phyloP scores from a whole-genome alignment of 805 yeast species.

The Lipomyces lipofer region DNA sequence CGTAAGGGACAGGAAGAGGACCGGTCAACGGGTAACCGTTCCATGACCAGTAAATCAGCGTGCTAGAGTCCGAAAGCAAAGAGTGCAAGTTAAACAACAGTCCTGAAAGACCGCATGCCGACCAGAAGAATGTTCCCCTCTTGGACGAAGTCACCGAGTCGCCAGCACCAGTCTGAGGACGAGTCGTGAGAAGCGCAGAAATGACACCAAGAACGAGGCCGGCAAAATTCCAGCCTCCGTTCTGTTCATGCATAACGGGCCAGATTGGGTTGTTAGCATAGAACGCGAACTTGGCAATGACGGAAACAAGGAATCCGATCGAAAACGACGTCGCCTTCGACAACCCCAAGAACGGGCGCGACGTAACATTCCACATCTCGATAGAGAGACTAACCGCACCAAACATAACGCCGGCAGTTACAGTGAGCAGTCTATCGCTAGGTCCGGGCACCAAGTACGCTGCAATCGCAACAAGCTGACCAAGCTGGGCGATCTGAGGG shows the following conservation, averaged over 20 bases:
- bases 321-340: constrained; percentile 59
- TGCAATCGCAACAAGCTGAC: constrained; percentile 68
- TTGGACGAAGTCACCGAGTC: constrained; percentile 19
- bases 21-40: constrained; percentile 86
- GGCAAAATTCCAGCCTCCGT: constrained; percentile 81
- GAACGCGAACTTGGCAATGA: constrained; percentile 70
- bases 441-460: constrained; percentile 72
- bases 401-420: constrained; percentile 67
- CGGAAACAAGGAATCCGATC: constrained; percentile 71
- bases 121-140: constrained; percentile 40
- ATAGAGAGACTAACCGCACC: constrained; percentile 55
- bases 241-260: constrained; percentile 85
- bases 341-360: constrained; percentile 38
- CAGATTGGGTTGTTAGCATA: constrained; percentile 92
- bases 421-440: constrained; percentile 61
- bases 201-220: constrained; percentile 66
- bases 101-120: constrained; percentile 75
- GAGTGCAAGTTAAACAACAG: constrained; percentile 71
- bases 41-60: constrained; percentile 94
- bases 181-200: constrained; percentile 56
- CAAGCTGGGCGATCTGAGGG: constrained; percentile 58
- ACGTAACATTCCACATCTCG: constrained; percentile 39
- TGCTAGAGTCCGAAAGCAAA: constrained; percentile 77
- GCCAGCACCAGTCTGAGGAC: constrained; percentile 29
- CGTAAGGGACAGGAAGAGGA: constrained; percentile 85